A percentile compares a stretch with the other conserved stretches of the same genome.
These are phyloP conservation scores for Clathrospora elynae DNA, from an alignment of 2,329 filamentous ascomycete genomes.

Conservation along the genomic window DNA sequence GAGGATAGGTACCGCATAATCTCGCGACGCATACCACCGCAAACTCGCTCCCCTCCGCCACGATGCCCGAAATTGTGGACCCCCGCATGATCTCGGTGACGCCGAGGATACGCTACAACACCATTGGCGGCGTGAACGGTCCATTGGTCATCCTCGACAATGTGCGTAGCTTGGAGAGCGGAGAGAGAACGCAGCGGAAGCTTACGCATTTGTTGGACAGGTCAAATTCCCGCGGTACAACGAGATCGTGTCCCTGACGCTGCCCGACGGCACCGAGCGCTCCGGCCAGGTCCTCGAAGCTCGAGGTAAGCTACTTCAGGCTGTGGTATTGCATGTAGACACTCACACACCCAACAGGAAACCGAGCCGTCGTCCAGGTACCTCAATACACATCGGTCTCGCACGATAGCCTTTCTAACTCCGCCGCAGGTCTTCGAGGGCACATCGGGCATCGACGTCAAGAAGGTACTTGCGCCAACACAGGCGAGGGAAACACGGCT, in stretches of 20 bases:
- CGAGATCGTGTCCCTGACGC: conserved; percentile 94
- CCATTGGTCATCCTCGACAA: conserved; percentile 97
- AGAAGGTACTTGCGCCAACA: conserved; percentile 66
- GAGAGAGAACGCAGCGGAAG: conserved; percentile 12
- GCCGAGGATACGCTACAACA: conserved; percentile 91
- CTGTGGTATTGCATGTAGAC: not conserved
- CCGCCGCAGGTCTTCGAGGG: conserved; percentile 86
- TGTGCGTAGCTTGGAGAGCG: conserved; percentile 60
- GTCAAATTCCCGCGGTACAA: conserved; percentile 98
- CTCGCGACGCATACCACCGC: conserved; percentile 22
- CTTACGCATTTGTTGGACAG: conserved; percentile 54
- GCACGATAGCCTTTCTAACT: conserved; percentile 27
- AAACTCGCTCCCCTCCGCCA: conserved; percentile 34
- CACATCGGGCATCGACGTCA: conserved; percentile 95
- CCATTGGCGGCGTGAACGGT: conserved; percentile 95
- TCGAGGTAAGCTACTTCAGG: conserved; percentile 68
- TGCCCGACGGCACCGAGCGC: conserved; percentile 91
- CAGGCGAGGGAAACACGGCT: conserved; percentile 21
- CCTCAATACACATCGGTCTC: not conserved
- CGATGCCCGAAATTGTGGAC: conserved; percentile 50
- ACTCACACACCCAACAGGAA: conserved; percentile 62
- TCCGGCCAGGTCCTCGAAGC: conserved; percentile 97
- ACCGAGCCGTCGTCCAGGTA: conserved; percentile 94
- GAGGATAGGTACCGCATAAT: conserved; percentile 19
- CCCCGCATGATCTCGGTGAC: conserved; percentile 63